A percentile compares a stretch with the other conserved stretches of the same genome.
These are phyloP conservation scores for Xylaria sp. DNA, from an alignment of 2,329 filamentous ascomycete genomes.

Conservation along the genomic window DNA sequence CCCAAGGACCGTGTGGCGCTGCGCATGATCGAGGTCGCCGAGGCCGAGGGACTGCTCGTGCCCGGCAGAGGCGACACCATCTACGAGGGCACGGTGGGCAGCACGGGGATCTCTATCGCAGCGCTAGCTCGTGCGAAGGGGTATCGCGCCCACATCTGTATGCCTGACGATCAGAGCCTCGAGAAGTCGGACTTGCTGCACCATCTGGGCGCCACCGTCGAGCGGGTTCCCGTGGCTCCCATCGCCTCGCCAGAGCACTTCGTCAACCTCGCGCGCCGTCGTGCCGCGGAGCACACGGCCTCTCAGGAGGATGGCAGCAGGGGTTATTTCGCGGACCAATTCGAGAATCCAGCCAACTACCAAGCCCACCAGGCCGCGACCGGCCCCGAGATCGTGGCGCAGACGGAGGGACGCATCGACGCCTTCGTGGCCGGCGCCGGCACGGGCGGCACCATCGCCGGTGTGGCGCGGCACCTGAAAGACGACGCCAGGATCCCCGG, in stretches of 20 bases:
- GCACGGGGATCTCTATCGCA: slow-evolving; percentile 93
- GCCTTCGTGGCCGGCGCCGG: slow-evolving; percentile 94
- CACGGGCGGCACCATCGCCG: slow-evolving; percentile 92
- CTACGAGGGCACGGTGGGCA: slow-evolving; percentile 97
- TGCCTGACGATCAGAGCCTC: slow-evolving; percentile 88
- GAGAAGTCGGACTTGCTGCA: slow-evolving; percentile 92
- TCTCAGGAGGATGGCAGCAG: slow-evolving; percentile 68
- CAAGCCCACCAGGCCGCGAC: slow-evolving; percentile 83
- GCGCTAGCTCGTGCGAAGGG: slow-evolving; percentile 87
- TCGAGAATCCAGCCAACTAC: slow-evolving; percentile 92
- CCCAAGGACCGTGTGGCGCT: slow-evolving; percentile 96
- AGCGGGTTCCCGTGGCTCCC: slow-evolving; percentile 87
- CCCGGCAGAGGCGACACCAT: slow-evolving; percentile 91
- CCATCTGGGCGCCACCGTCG: slow-evolving; percentile 91
- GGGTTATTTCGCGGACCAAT: slow-evolving; percentile 96
- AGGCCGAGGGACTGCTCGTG: slow-evolving; percentile 77
- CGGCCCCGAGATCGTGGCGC: slow-evolving; percentile 86
- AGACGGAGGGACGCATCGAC: slow-evolving; percentile 78
- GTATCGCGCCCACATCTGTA: slow-evolving; percentile 94
- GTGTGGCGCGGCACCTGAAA: slow-evolving; percentile 86
- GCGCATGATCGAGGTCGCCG: slow-evolving; percentile 85
- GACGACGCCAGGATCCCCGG: slow-evolving; percentile 65
- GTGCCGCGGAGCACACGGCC: slow-evolving; percentile 78
- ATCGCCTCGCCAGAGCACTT: slow-evolving; percentile 96
- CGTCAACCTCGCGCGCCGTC: slow-evolving; percentile 85